Evolutionary conservation across 257 asterid genomes (phyloP).

Genomic region (Solanum appendiculatum): DNA sequence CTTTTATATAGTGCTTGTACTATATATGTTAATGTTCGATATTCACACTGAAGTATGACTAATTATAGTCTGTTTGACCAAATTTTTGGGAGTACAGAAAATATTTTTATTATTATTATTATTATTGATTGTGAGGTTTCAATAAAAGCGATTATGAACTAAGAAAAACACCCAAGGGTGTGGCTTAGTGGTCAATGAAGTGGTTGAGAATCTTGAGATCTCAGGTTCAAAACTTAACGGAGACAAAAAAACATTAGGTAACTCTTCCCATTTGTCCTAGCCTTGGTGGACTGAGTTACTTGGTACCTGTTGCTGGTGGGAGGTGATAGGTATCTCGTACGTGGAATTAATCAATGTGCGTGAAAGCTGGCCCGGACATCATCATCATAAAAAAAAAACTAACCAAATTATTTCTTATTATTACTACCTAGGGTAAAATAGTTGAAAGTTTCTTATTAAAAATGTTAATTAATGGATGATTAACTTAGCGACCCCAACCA

Average conservation of each 20-base stretch:
- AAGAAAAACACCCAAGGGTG: rapidly evolving
- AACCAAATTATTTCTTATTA: too few species aligned
- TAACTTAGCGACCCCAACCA: too few species aligned
- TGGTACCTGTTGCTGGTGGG: too few species aligned
- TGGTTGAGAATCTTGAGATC: rapidly evolving
- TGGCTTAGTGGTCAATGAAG: background rate
- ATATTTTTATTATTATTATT: rapidly evolving
- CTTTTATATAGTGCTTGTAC: background rate
- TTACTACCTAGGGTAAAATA: too few species aligned
- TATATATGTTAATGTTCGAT: background rate
- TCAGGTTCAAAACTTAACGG: background rate
- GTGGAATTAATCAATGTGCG: too few species aligned
- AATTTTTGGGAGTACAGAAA: rapidly evolving
- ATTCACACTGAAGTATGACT: background rate
- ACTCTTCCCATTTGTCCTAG: too few species aligned
- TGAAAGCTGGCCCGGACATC: rapidly evolving
- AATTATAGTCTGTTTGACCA: background rate
- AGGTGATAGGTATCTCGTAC: too few species aligned
- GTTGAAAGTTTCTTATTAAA: too few species aligned
- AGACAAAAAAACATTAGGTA: background rate
- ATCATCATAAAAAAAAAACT: rapidly evolving
- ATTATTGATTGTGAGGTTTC: too few species aligned
- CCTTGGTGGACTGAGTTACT: too few species aligned
- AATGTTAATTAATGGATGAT: too few species aligned
- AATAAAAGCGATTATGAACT: too few species aligned